Conservation (phyloP, 139 green algal genomes). For the Auxenochlorella protothecoides region DNA sequence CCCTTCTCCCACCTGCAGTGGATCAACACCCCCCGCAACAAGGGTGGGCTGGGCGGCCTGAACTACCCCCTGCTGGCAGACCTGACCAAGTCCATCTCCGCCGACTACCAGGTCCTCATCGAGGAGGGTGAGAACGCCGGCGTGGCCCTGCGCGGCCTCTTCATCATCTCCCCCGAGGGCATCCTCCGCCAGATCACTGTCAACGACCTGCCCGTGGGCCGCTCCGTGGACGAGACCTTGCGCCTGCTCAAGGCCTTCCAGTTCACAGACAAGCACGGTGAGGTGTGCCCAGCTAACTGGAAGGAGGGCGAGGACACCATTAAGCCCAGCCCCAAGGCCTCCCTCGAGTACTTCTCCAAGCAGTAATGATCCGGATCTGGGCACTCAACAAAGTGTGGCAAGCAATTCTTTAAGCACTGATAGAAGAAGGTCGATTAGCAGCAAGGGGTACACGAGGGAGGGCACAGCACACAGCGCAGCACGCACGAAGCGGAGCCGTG, state of each 20-base stretch:
- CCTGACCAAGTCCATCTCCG: conserved; percentile 38
- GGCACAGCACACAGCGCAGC: too few species aligned
- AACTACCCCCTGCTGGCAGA: conserved; percentile 37
- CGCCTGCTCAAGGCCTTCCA: conserved; percentile 40
- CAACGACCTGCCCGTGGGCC: conserved; percentile 41
- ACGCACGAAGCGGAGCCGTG: too few species aligned
- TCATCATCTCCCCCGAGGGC: conserved; percentile 40
- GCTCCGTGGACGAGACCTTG: conserved; percentile 40
- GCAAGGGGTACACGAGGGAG: too few species aligned
- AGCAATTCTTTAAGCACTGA: too few species aligned
- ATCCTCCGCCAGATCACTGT: conserved; percentile 28
- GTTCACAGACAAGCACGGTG: conserved; percentile 72
- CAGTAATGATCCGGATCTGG: conserved; percentile 5
- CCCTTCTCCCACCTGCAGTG: conserved; percentile 36
- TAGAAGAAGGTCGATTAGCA: too few species aligned
- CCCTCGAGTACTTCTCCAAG: conserved; percentile 50
- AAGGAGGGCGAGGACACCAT: conserved; percentile 64
- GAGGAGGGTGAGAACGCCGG: conserved; percentile 25
- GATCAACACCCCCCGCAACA: conserved; percentile 26
- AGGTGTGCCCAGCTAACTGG: conserved; percentile 80
- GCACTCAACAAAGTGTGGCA: neutral
- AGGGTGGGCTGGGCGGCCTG: conserved; percentile 37
- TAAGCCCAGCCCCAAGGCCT: conserved; percentile 50
- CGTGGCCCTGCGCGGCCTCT: conserved; percentile 30
- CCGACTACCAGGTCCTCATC: conserved; percentile 38